These are phyloP conservation scores for Carex scoparia DNA, from an alignment of 176 grass and related monocot species.

Conservation along the genomic window DNA sequence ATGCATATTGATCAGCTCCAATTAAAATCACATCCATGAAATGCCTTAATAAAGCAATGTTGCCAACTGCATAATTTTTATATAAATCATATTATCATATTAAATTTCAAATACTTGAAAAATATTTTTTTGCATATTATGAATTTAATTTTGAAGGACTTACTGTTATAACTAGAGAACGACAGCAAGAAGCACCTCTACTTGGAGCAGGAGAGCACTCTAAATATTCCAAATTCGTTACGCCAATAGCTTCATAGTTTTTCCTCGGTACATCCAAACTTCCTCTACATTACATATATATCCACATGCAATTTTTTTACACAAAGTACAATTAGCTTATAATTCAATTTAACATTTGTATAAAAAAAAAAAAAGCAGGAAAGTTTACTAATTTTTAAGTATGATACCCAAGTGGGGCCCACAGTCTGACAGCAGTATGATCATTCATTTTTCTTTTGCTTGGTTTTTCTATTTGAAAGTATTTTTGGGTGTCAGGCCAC, in stretches of 20 bases:
- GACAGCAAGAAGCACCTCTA: constrained; percentile 35
- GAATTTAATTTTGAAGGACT: background rate
- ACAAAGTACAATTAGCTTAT: background rate
- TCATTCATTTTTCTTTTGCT: too few relatives aligned
- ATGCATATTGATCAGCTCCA: constrained; percentile 36
- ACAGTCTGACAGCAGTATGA: too few relatives aligned
- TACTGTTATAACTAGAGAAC: constrained; percentile 50
- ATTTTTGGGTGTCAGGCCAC: too few relatives aligned
- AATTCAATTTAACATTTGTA: background rate
- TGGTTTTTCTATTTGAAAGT: too few relatives aligned
- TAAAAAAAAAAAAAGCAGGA: too few relatives aligned
- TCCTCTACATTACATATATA: constrained; percentile 34
- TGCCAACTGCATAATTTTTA: constrained; percentile 39
- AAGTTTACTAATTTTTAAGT: too few relatives aligned
- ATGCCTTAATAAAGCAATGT: constrained; percentile 57
- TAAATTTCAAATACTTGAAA: too few relatives aligned
- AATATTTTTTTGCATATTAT: too few relatives aligned
- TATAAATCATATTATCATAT: too few relatives aligned
- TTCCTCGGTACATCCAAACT: constrained; percentile 52
- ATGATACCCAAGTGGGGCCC: too few relatives aligned
- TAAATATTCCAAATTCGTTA: constrained; percentile 14
- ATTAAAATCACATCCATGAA: constrained; percentile 41
- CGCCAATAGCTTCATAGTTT: constrained; percentile 8
- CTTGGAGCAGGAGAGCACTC: constrained; percentile 28
- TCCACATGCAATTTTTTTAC: background rate